Evolutionary conservation across 352 stramenopile species (phyloP).

Genomic region (Phytopythium delawarense): DNA sequence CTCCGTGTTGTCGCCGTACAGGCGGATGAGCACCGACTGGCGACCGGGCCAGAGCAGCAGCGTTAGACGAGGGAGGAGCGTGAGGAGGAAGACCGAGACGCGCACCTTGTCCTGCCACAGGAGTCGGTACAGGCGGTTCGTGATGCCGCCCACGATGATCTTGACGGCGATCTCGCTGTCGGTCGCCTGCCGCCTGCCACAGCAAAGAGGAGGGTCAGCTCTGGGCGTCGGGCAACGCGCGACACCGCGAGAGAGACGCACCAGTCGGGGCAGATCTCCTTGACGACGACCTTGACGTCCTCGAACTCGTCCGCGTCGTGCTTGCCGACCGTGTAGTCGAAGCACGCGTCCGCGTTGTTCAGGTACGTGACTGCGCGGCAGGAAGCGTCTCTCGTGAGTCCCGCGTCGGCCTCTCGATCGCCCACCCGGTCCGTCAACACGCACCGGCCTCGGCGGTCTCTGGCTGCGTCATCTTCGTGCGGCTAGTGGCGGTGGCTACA

Average conservation of each 20-base stretch:
- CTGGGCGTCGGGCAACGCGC: no score
- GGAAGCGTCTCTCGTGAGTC: background rate
- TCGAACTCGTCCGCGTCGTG: constrained; percentile 69
- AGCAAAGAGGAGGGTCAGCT: background rate
- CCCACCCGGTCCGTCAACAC: background rate
- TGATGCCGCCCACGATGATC: constrained; percentile 90
- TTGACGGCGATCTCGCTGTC: constrained; percentile 75
- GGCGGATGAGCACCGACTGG: constrained; percentile 81
- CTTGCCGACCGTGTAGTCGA: constrained; percentile 64
- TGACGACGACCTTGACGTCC: constrained; percentile 72
- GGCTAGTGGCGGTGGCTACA: background rate
- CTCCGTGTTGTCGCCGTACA: constrained; percentile 93
- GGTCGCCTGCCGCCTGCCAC: constrained; percentile 36
- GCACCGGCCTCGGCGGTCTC: constrained; percentile 4
- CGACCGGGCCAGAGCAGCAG: background rate
- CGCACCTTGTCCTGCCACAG: constrained; percentile 52
- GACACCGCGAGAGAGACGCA: constrained; percentile 10
- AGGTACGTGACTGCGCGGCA: constrained; percentile 59
- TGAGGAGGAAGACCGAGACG: background rate
- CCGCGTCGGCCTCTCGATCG: constrained; percentile 2
- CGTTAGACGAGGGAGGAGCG: background rate
- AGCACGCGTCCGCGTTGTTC: constrained; percentile 74
- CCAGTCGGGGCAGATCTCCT: constrained; percentile 63
- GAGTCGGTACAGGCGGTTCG: constrained; percentile 90
- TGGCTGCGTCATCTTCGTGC: constrained; percentile 5